Evolutionary conservation across 148 eudicot species (phyloP).

Genomic region (Limonium bicolor): DNA sequence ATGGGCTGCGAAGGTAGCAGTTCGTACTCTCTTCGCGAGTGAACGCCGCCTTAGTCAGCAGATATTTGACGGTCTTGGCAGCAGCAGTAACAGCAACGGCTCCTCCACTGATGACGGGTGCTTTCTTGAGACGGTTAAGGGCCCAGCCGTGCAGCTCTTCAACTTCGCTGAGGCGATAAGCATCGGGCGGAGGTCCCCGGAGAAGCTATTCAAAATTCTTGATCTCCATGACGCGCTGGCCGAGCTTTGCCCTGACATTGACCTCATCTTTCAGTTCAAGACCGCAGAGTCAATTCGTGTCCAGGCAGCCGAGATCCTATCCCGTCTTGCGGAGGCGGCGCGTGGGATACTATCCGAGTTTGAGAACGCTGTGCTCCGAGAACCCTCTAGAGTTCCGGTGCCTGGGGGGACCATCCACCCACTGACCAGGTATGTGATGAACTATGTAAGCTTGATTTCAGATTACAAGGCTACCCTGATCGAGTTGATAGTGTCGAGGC

Average conservation of each 20-base stretch:
- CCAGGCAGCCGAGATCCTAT: slow-evolving; percentile 63
- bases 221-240: slow-evolving; percentile 60
- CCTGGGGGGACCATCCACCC: slow-evolving; percentile 95
- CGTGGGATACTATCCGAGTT: slow-evolving; percentile 80
- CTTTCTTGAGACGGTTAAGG: slow-evolving; percentile 59
- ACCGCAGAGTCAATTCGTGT: slow-evolving; percentile 47
- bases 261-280: slow-evolving; percentile 44
- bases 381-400: slow-evolving; percentile 64
- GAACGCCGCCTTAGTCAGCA: slow-evolving; percentile 53
- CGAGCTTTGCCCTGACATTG: slow-evolving; percentile 69
- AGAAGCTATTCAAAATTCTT: slow-evolving; percentile 69
- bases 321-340: slow-evolving; percentile 76
- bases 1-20: slow-evolving; percentile 54
- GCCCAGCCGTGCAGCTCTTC: slow-evolving; percentile 53
- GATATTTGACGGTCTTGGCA: slow-evolving; percentile 30
- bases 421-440: slow-evolving; percentile 93
- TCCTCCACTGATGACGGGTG: slow-evolving; percentile 27
- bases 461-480: slow-evolving; percentile 72
- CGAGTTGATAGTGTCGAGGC: slow-evolving; percentile 67
- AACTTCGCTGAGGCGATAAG: slow-evolving; percentile 68
- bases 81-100: background rate
- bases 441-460: slow-evolving; percentile 66
- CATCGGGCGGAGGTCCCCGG: slow-evolving; percentile 62
- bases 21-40: slow-evolving; percentile 44
- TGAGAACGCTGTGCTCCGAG: slow-evolving; percentile 71